Evolutionary conservation across 192 early-diverging fungal species (phyloP).

Genomic region (Coemansia sp.): DNA sequence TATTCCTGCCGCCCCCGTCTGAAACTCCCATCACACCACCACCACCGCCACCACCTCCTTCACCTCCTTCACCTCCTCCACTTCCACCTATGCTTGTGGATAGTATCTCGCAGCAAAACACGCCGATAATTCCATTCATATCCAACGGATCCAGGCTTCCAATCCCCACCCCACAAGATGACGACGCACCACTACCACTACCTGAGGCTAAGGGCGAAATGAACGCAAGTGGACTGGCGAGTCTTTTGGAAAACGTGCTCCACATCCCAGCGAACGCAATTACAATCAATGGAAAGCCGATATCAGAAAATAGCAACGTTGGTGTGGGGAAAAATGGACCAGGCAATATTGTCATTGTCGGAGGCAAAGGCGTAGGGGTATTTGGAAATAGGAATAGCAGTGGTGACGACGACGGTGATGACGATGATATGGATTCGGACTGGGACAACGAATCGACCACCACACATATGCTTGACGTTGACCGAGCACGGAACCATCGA

Average conservation of each 20-base stretch:
- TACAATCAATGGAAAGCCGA: slow-evolving; percentile 44
- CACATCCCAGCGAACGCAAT: slow-evolving; percentile 42
- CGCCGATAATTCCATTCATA: slow-evolving; percentile 43
- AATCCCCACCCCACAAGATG: slow-evolving; percentile 10
- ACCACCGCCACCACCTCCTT: no score
- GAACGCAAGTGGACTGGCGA: slow-evolving; percentile 42
- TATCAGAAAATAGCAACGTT: neutral
- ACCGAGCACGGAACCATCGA: slow-evolving; percentile 8
- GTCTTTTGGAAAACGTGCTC: slow-evolving; percentile 37
- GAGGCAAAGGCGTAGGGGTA: slow-evolving; percentile 1
- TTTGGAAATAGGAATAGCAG: neutral
- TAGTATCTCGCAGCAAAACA: slow-evolving; percentile 11
- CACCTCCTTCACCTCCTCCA: no score
- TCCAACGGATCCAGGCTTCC: slow-evolving; percentile 28
- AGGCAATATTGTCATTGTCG: slow-evolving; percentile 1
- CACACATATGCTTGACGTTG: slow-evolving; percentile 19
- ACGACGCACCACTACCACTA: neutral
- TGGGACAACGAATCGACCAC: slow-evolving; percentile 6
- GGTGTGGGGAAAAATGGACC: neutral
- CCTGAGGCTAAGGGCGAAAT: slow-evolving; percentile 6
- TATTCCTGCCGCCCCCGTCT: neutral
- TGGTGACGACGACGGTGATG: slow-evolving; percentile 8
- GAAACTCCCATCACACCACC: neutral
- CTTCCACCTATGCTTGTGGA: slow-evolving; percentile 15
- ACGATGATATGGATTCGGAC: slow-evolving; percentile 14